Evolutionary conservation across 1,139 yeast genomes (phyloP).

Genomic region (Suhomyces ambrosiae): DNA sequence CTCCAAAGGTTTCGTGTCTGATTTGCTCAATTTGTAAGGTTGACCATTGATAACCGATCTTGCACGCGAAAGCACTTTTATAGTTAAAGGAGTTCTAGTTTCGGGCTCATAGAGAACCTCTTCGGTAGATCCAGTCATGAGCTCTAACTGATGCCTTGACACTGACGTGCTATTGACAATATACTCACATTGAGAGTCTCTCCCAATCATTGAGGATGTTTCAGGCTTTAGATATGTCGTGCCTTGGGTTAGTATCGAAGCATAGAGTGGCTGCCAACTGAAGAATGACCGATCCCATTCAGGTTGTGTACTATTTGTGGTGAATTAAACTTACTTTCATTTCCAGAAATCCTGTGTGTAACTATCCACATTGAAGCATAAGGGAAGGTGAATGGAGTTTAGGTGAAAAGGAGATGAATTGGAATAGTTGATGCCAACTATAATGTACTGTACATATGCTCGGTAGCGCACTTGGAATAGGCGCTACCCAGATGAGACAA

Average conservation of each 20-base stretch:
- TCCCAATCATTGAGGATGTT: constrained; percentile 30
- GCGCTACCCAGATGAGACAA: too few species aligned
- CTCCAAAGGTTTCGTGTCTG: constrained; percentile 19
- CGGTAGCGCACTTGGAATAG: too few species aligned
- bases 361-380: not conserved
- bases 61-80: constrained; percentile 35
- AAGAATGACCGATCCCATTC: too few species aligned
- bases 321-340: not conserved
- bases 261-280: too few species aligned
- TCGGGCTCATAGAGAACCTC: constrained; percentile 14
- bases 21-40: constrained; percentile 25
- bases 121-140: constrained; percentile 13
- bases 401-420: not conserved
- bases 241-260: constrained; percentile 9
- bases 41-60: constrained; percentile 33
- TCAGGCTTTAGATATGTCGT: constrained; percentile 20
- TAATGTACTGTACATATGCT: too few species aligned
- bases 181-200: constrained; percentile 30
- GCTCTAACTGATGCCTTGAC: constrained; percentile 34
- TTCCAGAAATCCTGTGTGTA: not conserved
- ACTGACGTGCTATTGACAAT: constrained; percentile 29
- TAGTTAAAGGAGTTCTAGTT: constrained; percentile 22
- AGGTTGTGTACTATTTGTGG: too few species aligned
- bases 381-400: not conserved
- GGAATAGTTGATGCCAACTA: too few species aligned